Conservation (phyloP, 1,284 basidiomycete species). For the Gymnopus androsaceus region DNA sequence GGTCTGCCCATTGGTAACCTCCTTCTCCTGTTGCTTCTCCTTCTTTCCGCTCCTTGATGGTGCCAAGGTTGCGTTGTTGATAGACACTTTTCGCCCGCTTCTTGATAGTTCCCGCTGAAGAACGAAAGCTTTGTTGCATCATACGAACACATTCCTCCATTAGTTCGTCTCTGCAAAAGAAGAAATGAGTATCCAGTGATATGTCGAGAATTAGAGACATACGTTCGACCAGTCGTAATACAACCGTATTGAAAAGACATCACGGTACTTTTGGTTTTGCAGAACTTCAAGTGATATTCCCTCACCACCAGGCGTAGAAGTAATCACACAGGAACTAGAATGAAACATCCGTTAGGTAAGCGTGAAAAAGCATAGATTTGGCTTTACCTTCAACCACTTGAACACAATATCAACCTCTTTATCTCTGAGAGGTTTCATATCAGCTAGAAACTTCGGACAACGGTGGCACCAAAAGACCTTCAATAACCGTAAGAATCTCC, state of each 20-base stretch:
- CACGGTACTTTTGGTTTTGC: slow-evolving; percentile 97
- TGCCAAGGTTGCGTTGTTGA: slow-evolving; percentile 89
- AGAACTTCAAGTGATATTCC: slow-evolving; percentile 85
- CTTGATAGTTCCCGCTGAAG: slow-evolving; percentile 69
- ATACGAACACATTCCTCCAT: slow-evolving; percentile 97
- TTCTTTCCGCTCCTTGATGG: slow-evolving; percentile 94
- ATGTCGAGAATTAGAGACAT: slow-evolving; percentile 30
- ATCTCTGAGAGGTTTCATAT: slow-evolving; percentile 88
- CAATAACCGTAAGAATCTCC: slow-evolving; percentile 88
- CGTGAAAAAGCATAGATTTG: background rate
- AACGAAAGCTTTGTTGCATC: slow-evolving; percentile 82
- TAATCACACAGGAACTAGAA: slow-evolving; percentile 88
- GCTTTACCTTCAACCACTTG: slow-evolving; percentile 90
- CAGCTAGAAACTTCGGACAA: slow-evolving; percentile 86
- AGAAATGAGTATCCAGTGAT: slow-evolving; percentile 12
- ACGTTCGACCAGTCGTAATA: slow-evolving; percentile 96
- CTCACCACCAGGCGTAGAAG: slow-evolving; percentile 93
- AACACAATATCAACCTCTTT: slow-evolving; percentile 98
- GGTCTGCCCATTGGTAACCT: slow-evolving; percentile 78
- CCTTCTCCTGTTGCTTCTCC: slow-evolving; percentile 83
- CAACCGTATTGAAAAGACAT: slow-evolving; percentile 84
- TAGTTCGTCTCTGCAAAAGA: slow-evolving; percentile 69
- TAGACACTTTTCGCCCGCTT: slow-evolving; percentile 92
- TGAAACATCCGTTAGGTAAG: slow-evolving; percentile 13
- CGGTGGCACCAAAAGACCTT: slow-evolving; percentile 89